Conservation (phyloP, 768 basidiomycete species). For the Podaxis rugospora region DNA sequence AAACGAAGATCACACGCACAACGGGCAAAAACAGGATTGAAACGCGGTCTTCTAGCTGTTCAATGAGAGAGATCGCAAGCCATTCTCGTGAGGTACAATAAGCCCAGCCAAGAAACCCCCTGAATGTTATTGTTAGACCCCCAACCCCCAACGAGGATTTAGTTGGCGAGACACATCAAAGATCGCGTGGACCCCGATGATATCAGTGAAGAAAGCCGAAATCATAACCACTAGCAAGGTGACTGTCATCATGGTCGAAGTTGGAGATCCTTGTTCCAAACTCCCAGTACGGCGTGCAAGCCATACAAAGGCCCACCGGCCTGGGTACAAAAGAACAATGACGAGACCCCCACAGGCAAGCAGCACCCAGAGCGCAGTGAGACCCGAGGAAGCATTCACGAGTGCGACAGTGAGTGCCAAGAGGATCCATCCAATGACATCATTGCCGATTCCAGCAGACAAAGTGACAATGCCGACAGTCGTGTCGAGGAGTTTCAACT, state of each 20-base stretch:
- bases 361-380: slow-evolving; percentile 78
- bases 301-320: slow-evolving; percentile 62
- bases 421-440: slow-evolving; percentile 76
- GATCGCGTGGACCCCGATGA: slow-evolving; percentile 75
- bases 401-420: slow-evolving; percentile 82
- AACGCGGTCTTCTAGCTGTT: slow-evolving; percentile 88
- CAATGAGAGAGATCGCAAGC: slow-evolving; percentile 74
- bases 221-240: slow-evolving; percentile 70
- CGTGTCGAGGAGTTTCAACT: slow-evolving; percentile 77
- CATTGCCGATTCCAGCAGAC: slow-evolving; percentile 80
- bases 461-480: slow-evolving; percentile 81
- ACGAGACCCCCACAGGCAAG: slow-evolving; percentile 64
- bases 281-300: slow-evolving; percentile 64
- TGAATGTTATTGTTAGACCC: slow-evolving; percentile 19
- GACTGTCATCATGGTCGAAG: slow-evolving; percentile 72
- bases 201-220: slow-evolving; percentile 82
- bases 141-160: slow-evolving; percentile 17
- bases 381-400: slow-evolving; percentile 69
- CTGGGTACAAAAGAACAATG: slow-evolving; percentile 62
- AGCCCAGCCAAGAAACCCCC: slow-evolving; percentile 82
- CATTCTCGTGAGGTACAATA: slow-evolving; percentile 79
- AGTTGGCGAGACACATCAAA: slow-evolving; percentile 35
- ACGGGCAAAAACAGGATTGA: slow-evolving; percentile 71
- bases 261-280: slow-evolving; percentile 69
- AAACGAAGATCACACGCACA: slow-evolving; percentile 35